Conservation (phyloP, 148 eudicot species). For the Rhododendron griersonianum region DNA sequence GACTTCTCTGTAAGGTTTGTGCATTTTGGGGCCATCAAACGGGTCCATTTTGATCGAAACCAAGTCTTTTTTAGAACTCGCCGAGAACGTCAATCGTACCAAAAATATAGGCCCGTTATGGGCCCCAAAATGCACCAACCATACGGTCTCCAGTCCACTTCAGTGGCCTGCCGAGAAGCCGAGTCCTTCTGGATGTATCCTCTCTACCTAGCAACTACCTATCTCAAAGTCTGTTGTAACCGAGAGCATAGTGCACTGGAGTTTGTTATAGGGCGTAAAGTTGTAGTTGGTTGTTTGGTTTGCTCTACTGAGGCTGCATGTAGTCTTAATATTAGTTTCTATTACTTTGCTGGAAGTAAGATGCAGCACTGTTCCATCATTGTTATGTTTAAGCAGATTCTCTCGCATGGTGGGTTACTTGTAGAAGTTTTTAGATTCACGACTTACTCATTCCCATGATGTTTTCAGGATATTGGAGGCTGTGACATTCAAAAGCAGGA, state of each 20-base stretch:
- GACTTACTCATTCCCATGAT: background rate
- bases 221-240: background rate
- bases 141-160: too few relatives aligned
- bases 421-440: background rate
- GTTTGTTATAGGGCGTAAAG: background rate
- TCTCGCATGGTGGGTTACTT: background rate
- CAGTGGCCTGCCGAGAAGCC: too few relatives aligned
- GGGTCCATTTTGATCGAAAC: background rate
- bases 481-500: slow-evolving; percentile 97
- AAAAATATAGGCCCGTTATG: background rate
- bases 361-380: background rate
- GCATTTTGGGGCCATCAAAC: background rate
- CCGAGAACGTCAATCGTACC: background rate
- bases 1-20: background rate
- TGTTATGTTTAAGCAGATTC: background rate
- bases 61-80: background rate
- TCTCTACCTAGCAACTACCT: background rate
- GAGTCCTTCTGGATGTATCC: background rate
- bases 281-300: background rate
- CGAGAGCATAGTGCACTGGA: background rate
- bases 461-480: slow-evolving; percentile 84
- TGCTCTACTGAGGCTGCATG: background rate
- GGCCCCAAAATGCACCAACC: background rate
- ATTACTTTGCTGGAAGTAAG: background rate
- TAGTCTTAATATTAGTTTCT: background rate